Conservation (phyloP, 1,284 basidiomycete species). For the Phellopilus nigrolimitatus region DNA sequence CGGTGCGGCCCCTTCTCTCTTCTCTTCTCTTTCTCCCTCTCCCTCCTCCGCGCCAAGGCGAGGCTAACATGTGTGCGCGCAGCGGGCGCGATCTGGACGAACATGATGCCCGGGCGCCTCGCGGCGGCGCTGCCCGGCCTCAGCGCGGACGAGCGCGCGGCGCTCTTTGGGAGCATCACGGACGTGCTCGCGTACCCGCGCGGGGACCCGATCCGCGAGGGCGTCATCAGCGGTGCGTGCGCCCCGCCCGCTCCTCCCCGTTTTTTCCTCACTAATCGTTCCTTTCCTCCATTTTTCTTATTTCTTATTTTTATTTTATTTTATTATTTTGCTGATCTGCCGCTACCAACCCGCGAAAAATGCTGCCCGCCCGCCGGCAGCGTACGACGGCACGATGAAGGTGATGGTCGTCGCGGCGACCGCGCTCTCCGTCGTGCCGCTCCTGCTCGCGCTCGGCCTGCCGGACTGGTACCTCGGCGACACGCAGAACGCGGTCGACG, state of each 20-base stretch:
- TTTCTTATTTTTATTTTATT: background rate
- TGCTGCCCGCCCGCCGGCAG: slow-evolving; percentile 25
- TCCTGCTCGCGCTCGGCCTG: slow-evolving; percentile 38
- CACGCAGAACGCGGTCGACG: slow-evolving; percentile 41
- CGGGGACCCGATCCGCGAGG: slow-evolving; percentile 50
- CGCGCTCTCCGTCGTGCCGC: slow-evolving; percentile 35
- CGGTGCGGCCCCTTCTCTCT: slow-evolving; percentile 33
- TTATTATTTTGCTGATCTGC: background rate
- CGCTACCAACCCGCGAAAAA: no score
- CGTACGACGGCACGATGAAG: slow-evolving; percentile 53
- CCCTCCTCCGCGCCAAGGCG: no score
- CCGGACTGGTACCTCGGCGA: slow-evolving; percentile 46
- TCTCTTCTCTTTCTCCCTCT: background rate
- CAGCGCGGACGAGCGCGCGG: slow-evolving; percentile 31
- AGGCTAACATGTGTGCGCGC: background rate
- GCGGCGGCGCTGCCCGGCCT: slow-evolving; percentile 46
- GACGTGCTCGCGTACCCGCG: slow-evolving; percentile 40
- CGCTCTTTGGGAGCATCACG: slow-evolving; percentile 50
- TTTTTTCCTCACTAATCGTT: background rate
- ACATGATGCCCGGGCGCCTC: slow-evolving; percentile 56
- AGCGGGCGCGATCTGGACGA: slow-evolving; percentile 59
- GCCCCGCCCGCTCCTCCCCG: background rate
- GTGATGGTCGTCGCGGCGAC: slow-evolving; percentile 45
- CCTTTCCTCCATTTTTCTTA: background rate
- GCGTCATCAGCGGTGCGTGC: slow-evolving; percentile 48